Base-by-base conservation (phyloP, 345 rosid genomes). In the Xanthoceras sorbifolium region DNA sequence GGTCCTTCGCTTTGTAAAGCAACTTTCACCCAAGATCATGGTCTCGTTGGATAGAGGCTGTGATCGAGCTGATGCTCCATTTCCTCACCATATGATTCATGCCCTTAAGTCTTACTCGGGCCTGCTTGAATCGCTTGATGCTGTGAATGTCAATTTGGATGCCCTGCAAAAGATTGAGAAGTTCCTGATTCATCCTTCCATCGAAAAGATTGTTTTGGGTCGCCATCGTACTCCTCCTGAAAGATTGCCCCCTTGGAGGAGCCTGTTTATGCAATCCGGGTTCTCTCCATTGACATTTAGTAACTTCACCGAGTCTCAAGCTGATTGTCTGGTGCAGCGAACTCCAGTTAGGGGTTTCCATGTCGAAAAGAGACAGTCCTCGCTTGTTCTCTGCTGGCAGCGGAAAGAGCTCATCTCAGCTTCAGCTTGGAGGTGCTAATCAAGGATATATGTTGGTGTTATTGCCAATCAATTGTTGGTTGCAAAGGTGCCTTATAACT, bases 301-400 rank as follows among this genome's bases (percentile, higher is more conserved):
- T 76, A 87, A 87, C 78, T 91, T 90, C 76, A 87, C 94, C 7
- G 98, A 91, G 77, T 85, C 92, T 44, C 99, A 95, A 65, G 99
- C 99, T 9, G 97, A 93, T 67, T 90, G 90, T 76, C 83, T 95
- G 81, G 77, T 95, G 64, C 90, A 87, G 82, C 83, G 98, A 80
- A 87, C 83, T 65, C 86, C 80, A 9, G 90, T 78, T 22, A 83
- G 89, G 84, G 99, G 99, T 40, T 95, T 95, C 82, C 92, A 87
- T 23, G 90, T 92, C 23, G 99, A 91, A 84, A 95, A 90, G 82
- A 86, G 87, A 61, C 97, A 92, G 75, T 81, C 87, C 46, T 85
- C 88, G 25, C 96, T 95, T 22, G 92, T 87, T 52, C 89, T 95
- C 42, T 93, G 88, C 82, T 95, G 99, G 99, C 94, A 90, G 82